Evolutionary conservation across 768 basidiomycete species (phyloP).

Genomic region (Cystofilobasidium capitatum): DNA sequence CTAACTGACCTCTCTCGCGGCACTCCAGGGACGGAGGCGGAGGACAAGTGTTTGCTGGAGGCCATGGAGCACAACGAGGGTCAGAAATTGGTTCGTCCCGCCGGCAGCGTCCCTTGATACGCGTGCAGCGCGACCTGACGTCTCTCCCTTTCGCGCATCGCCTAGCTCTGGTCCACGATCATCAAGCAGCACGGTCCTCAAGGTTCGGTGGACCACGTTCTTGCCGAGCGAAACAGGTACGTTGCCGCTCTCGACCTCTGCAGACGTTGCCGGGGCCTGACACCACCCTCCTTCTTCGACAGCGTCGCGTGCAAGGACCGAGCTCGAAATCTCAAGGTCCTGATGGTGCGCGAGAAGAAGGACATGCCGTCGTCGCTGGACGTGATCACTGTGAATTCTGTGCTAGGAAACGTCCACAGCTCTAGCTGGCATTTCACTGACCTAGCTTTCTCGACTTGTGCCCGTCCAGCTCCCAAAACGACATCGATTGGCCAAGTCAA

Average conservation of each 20-base stretch:
- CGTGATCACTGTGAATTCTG: not conserved
- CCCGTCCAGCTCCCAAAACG: too few relatives aligned
- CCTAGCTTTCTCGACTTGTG: too few relatives aligned
- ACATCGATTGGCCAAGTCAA: too few relatives aligned
- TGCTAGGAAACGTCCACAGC: too few relatives aligned
- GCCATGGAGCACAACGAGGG: not conserved
- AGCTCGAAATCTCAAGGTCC: not conserved
- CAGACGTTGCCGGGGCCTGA: too few relatives aligned
- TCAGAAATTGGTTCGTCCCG: not conserved
- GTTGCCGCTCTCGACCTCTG: not conserved
- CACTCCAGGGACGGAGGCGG: not conserved
- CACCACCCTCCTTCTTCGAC: not conserved
- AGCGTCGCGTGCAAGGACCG: conserved; percentile 3
- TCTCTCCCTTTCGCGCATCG: not conserved
- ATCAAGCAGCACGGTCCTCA: not conserved
- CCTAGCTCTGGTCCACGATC: not conserved
- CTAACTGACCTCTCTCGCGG: not conserved
- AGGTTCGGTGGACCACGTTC: not conserved
- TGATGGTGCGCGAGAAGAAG: not conserved
- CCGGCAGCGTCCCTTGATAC: too few relatives aligned
- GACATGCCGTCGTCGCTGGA: not conserved
- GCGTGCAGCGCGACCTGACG: too few relatives aligned
- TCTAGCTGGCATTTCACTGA: too few relatives aligned
- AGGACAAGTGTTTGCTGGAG: not conserved
- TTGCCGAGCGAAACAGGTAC: not conserved